Base-by-base conservation (phyloP, 805 yeast genomes). In the Ogataea haglerorum region DNA sequence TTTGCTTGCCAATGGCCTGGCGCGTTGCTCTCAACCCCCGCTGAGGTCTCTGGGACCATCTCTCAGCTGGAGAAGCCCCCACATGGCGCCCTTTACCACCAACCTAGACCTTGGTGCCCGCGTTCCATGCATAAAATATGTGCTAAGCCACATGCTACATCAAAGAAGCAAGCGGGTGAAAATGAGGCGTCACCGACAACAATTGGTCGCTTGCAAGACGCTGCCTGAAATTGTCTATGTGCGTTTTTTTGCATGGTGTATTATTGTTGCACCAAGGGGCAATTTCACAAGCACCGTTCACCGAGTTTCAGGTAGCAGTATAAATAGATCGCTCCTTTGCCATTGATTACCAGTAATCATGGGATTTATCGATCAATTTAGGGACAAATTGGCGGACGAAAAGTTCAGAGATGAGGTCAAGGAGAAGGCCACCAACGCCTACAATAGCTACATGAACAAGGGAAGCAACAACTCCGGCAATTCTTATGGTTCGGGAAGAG, bases 351-450 rank as follows among this genome's bases (percentile, higher is more conserved):
- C 14, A 41, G 30, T 34, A 52, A 40, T 47, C n/a, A 54, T 54
- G 59, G 75, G 75, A 43, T 57, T 70, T 39, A 66, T 71, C 49
- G 74, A 70, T 48, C 58, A 54, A 39, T 70, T 67, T 30, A 69
- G 65, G 54, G 62, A 67, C 19, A 61, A 61, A 36, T 58, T 65
- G 30, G 43, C 36, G 23, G 57, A 50, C 45, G 51, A 53, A 28
- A 32, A 41, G 22, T 53, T 53, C 56, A 48, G 49, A 47, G 45
- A 47, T 40, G 46, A 52, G 22, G 14, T 48, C 30, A 45, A 48
- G 51, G 46, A 45, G 21, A 45, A 51, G 46, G 60, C 61, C 34
- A 47, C 56, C 34, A 49, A 51, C 36, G 60, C 60, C 43, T 54
- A 54, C 60, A 49, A 54, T 46, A 38, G 51, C 27, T 51, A 58